Percentiles rank a stretch among this genome's conserved stretches.
phyloP scores from a whole-genome alignment of 108 stramenopile genomes.

The Asterionellopsis glacialis region DNA sequence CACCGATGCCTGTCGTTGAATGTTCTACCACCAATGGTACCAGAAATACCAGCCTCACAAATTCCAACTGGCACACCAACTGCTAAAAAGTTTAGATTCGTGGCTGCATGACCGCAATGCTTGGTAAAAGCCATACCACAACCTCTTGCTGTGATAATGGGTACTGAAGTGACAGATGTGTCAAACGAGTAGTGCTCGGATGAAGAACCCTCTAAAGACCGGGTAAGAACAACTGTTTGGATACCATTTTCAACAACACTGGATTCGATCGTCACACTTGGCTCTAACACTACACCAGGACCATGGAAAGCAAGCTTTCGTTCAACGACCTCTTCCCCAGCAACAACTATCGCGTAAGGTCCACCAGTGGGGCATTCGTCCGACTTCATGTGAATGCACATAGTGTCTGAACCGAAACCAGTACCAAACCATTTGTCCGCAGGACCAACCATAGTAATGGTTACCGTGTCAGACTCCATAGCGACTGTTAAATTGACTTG shows the following conservation, averaged over 20 bases:
- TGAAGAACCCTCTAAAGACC: constrained; percentile 17
- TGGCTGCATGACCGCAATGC: constrained; percentile 32
- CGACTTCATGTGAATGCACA: constrained; percentile 34
- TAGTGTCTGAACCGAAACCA: constrained; percentile 28
- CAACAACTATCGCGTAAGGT: constrained; percentile 28
- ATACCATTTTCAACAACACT: constrained; percentile 10
- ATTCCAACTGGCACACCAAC: constrained; percentile 9
- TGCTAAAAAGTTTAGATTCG: constrained; percentile 9
- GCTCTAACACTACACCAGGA: constrained; percentile 14
- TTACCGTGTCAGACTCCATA: not conserved
- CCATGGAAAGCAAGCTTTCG: constrained; percentile 33
- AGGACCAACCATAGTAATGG: constrained; percentile 6
- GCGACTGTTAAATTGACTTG: constrained; percentile 5
- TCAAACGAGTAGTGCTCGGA: constrained; percentile 25
- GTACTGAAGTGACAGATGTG: not conserved
- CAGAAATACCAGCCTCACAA: constrained; percentile 22
- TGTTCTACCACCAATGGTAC: constrained; percentile 21
- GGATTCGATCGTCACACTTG: constrained; percentile 3
- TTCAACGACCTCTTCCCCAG: constrained; percentile 18
- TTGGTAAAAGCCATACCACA: constrained; percentile 19
- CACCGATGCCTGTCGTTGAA: constrained; percentile 20
- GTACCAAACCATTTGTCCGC: constrained; percentile 21
- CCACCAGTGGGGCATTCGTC: constrained; percentile 34
- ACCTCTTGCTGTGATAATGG: constrained; percentile 26
- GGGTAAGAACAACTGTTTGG: constrained; percentile 16